Base-by-base conservation (phyloP, 2,329 filamentous ascomycete species). In the Pseudocercospora fuligena region DNA sequence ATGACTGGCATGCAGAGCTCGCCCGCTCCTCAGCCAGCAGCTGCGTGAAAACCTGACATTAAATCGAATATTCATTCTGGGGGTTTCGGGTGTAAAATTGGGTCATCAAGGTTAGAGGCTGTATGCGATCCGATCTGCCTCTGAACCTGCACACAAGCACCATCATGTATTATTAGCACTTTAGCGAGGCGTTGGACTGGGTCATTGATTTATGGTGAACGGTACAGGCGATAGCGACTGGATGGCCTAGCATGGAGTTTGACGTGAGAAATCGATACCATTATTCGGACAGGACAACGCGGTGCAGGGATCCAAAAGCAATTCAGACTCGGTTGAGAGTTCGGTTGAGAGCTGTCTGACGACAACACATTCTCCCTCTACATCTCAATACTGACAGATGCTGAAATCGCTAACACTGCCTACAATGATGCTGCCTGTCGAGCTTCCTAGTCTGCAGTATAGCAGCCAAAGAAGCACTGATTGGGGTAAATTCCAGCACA, bases 11-110 rank as follows among this genome's bases (percentile, higher is more conserved):
- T 77, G 31, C 76, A 74, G 54, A 79, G 78, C 71, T 78, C 78
- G 27, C 77, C 77, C 12, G 76, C 76, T 47, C 77, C 54, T 14
- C 56, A 36, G 14, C 80, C 81, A 3, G 80, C 81, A n/a, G 76
- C 80, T 49, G 79, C 79, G 29, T 70, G 60, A 66, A 21, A 36
- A 21, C 36, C 47, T 27, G 25, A 6, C 51, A 25, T 29, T 2
- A 16, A 54, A 23, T 54, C 23, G n/a, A 25, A 21, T 2, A 49
- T 49, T 49, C n/a, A 19, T 3, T 49, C 33, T 14, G 11, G 11
- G 11, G 12, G 2, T 12, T 12, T 12, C 12, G 33, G 9, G 33
- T 36, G 2, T 36, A 11, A 36, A 33, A 14, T 7, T 36, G 9
- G 14, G 36, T 51, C 47, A 21, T 23, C 47, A 27, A 27, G 47